Conservation (phyloP, 2,329 filamentous ascomycete species). For the Chrysoporthe puriensis region DNA sequence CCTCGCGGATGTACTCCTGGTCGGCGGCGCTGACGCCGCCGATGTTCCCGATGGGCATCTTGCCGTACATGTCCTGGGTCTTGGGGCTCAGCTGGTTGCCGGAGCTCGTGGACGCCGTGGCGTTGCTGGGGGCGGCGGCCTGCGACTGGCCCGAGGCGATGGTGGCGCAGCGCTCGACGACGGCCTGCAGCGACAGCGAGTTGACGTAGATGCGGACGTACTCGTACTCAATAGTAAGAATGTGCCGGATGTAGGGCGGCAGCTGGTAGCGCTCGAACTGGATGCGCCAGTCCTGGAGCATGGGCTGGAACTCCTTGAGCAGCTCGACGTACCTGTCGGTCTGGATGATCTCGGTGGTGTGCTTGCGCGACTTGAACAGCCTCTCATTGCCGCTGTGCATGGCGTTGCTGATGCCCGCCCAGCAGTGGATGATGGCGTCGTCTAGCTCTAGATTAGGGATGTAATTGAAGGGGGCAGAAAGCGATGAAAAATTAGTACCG, state of each 20-base stretch:
- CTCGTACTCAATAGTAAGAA: conserved; percentile 92
- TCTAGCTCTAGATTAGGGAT: conserved; percentile 69
- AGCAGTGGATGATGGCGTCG: conserved; percentile 79
- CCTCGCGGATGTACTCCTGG: conserved; percentile 74
- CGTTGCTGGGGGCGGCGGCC: conserved; percentile 39
- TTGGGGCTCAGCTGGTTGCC: conserved; percentile 59
- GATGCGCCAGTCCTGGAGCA: conserved; percentile 76
- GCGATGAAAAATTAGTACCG: conserved; percentile 59
- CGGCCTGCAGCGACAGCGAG: conserved; percentile 89
- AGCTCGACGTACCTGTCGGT: conserved; percentile 81
- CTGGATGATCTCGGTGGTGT: conserved; percentile 87
- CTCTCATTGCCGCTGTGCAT: conserved; percentile 91
- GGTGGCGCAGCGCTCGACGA: conserved; percentile 88
- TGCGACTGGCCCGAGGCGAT: conserved; percentile 59
- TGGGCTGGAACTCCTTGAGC: conserved; percentile 79
- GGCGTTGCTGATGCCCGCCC: conserved; percentile 89
- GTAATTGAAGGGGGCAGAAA: conserved; percentile 65
- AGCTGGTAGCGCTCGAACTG: conserved; percentile 80
- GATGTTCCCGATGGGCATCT: conserved; percentile 65
- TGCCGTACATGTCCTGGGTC: conserved; percentile 67
- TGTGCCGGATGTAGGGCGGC: conserved; percentile 69
- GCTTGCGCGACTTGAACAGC: conserved; percentile 83
- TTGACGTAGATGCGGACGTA: conserved; percentile 95
- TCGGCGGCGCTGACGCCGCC: conserved; percentile 68
- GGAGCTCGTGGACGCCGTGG: conserved; percentile 34